Conservation (phyloP, 1,139 yeast species). For the Debaryomyces singareniensis region DNA sequence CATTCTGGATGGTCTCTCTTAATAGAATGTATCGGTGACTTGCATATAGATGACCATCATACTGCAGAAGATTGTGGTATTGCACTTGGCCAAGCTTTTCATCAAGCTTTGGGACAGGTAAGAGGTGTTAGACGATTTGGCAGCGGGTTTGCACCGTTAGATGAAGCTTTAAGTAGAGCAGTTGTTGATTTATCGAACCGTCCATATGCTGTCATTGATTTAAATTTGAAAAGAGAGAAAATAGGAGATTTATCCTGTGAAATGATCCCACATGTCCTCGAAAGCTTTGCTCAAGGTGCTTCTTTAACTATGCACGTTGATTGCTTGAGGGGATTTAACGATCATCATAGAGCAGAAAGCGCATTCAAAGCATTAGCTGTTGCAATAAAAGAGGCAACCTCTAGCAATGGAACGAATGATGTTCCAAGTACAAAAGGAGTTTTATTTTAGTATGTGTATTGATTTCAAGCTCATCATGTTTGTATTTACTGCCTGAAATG, state of each 20-base stretch:
- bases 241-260: constrained; percentile 90
- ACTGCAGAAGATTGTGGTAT: constrained; percentile 94
- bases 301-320: constrained; percentile 90
- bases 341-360: constrained; percentile 92
- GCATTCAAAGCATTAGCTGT: constrained; percentile 95
- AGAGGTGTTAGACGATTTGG: constrained; percentile 93
- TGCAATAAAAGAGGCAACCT: constrained; percentile 81
- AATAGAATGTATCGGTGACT: constrained; percentile 86
- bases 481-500: too few species aligned
- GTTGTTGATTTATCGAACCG: constrained; percentile 91
- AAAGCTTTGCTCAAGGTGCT: constrained; percentile 90
- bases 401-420: constrained; percentile 79
- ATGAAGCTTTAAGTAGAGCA: constrained; percentile 90
- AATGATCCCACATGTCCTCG: constrained; percentile 95
- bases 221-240: constrained; percentile 86
- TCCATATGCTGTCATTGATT: constrained; percentile 84
- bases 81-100: constrained; percentile 84
- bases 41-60: constrained; percentile 96
- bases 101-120: constrained; percentile 82
- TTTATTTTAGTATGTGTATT: constrained; percentile 50
- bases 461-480: too few species aligned
- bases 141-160: constrained; percentile 90
- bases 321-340: constrained; percentile 86
- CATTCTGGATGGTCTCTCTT: constrained; percentile 94
- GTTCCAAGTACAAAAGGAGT: constrained; percentile 98